Evolutionary conservation across 2,329 filamentous ascomycete genomes (phyloP).

Genomic region (Nemania serpens): DNA sequence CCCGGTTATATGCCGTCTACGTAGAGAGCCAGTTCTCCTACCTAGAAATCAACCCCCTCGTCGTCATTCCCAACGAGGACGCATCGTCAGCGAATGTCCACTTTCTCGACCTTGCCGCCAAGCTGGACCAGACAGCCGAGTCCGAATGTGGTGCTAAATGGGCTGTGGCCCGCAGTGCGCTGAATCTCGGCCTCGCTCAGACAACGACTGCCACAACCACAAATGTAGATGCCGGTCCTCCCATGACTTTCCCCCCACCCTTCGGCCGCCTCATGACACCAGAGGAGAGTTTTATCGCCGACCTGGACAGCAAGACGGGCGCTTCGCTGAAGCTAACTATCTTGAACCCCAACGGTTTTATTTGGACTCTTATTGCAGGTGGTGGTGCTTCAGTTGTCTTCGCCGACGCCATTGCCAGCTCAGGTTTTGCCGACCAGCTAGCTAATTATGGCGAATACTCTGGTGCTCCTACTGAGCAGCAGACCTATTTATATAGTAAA

Average conservation of each 20-base stretch:
- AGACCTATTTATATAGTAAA: too few species aligned
- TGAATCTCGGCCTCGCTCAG: slow-evolving; percentile 80
- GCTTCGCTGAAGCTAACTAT: slow-evolving; percentile 98
- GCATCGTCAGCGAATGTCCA: slow-evolving; percentile 92
- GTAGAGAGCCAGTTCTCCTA: slow-evolving; percentile 99
- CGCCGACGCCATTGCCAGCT: too few species aligned
- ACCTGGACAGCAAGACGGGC: slow-evolving; percentile 98
- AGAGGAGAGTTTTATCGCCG: slow-evolving; percentile 98
- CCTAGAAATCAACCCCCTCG: slow-evolving; percentile 99
- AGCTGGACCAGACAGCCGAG: slow-evolving; percentile 98
- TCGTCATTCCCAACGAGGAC: slow-evolving; percentile 93
- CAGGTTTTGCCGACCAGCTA: too few species aligned
- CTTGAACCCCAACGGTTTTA: slow-evolving; percentile 76
- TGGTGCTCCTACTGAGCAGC: too few species aligned
- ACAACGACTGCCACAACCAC: slow-evolving; percentile 74
- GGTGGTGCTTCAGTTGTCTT: too few species aligned
- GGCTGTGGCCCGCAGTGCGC: slow-evolving; percentile 91
- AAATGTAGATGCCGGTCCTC: slow-evolving; percentile 93
- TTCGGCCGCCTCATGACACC: slow-evolving; percentile 98
- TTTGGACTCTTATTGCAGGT: too few species aligned
- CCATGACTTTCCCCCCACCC: slow-evolving; percentile 98
- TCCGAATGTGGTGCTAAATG: slow-evolving; percentile 99
- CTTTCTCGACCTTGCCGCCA: slow-evolving; percentile 98
- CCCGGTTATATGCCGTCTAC: slow-evolving; percentile 95
- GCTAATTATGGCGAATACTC: too few species aligned